Percentiles rank a stretch among this genome's conserved stretches.
Conservation (phyloP, 192 early-diverging fungal species). For the Entrophospora sp. region DNA sequence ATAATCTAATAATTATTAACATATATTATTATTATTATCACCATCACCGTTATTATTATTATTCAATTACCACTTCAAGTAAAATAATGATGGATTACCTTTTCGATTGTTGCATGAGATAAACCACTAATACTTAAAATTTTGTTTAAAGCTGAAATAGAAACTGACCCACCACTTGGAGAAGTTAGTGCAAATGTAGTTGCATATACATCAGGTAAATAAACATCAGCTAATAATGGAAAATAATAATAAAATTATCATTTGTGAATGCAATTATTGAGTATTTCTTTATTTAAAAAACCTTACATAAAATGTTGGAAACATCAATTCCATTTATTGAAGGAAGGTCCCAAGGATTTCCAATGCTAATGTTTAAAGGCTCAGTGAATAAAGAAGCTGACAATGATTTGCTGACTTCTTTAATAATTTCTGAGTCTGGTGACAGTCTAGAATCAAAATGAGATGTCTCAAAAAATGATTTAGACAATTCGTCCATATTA, state of each 20-base stretch:
- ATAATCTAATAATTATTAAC: constrained; percentile 31
- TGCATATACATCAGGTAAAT: constrained; percentile 37
- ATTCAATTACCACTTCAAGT: too few species aligned
- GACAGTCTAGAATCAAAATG: not conserved
- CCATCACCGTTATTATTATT: too few species aligned
- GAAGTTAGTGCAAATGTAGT: constrained; percentile 37
- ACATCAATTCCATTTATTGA: not conserved
- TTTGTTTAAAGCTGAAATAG: constrained; percentile 35
- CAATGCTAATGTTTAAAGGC: not conserved
- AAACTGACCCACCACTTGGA: constrained; percentile 34
- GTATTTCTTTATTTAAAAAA: not conserved
- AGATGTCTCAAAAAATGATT: not conserved
- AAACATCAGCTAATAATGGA: constrained; percentile 34
- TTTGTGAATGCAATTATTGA: not conserved
- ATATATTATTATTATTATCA: not conserved
- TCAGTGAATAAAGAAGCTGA: constrained; percentile 1
- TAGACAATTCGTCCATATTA: not conserved
- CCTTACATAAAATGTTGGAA: constrained; percentile 8
- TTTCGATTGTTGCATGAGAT: constrained; percentile 33
- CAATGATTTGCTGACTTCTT: not conserved
- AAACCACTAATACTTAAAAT: constrained; percentile 32
- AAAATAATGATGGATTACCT: constrained; percentile 23
- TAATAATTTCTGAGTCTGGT: not conserved
- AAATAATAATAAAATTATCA: not conserved
- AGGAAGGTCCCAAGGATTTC: constrained; percentile 21